Base-by-base conservation (phyloP, 2,329 filamentous ascomycete species). In the Aspergillus bombycis region DNA sequence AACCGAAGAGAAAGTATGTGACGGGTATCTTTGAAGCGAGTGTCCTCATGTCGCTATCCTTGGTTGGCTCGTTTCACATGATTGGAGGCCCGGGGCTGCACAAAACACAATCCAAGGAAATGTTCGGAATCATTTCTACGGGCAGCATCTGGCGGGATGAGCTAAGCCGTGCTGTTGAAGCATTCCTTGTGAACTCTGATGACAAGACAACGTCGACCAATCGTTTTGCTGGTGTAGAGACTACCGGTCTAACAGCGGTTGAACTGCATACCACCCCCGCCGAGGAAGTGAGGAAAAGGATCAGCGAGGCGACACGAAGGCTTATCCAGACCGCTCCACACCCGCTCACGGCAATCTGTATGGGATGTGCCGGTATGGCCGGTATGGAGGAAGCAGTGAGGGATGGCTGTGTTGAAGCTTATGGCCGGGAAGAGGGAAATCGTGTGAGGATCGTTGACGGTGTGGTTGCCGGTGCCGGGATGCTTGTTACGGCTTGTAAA, bases 301-400 rank as follows among this genome's bases (percentile, higher is more conserved):
- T 97, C 74, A 88, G 84, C 68, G 84, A 87, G 19, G 93, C 93
- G 0, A 91, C 92, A 0, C 86, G 84, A 74, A 81, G 84, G 57
- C 79, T 97, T 30, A 78, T 96, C 32, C 75, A 74, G 9, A 82
- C 81, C 14, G 79, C 72, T 10, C 62, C 68, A 8, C 62, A 84
- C 0, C 80, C 82, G 4, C 85, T 94, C 0, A 81, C 83, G 5
- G 91, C 89, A 28, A 86, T 97, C 9, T 91, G 92, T 72, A 85
- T 97, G 81, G 94, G 94, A 0, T 97, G 94, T 75, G 94, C 92
- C 3, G 94, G 93, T 0, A 97, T 97, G 94, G 89, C 90, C 1
- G 94, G 93, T 0, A 84, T 97, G 79, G 91, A 95, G 70, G 83
- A 87, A 46, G 89, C 89, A 63, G 93, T 97, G 45, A 85, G 89